phyloP scores from a whole-genome alignment of 2,329 filamentous ascomycete genomes.

The Cladophialophora psammophila region DNA sequence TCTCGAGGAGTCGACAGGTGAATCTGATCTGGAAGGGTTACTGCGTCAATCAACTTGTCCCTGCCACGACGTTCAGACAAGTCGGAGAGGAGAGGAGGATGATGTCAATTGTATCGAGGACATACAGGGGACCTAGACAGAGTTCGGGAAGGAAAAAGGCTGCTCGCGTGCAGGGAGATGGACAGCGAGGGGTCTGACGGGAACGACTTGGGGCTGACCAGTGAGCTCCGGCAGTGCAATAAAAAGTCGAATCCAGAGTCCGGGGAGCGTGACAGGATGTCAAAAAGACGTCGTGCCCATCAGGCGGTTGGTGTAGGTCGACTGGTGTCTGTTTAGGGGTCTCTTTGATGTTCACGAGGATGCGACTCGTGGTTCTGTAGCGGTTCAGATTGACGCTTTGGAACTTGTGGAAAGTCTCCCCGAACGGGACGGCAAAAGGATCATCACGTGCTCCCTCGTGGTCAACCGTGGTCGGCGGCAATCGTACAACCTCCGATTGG shows the following conservation, averaged over 20 bases:
- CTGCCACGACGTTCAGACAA: neutral
- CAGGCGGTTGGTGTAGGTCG: constrained; percentile 15
- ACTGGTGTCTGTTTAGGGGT: constrained; percentile 18
- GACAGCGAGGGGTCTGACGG: constrained; percentile 32
- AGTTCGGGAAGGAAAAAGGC: constrained; percentile 9
- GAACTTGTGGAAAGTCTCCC: constrained; percentile 5
- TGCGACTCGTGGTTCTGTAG: constrained; percentile 31
- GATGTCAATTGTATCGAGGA: constrained; percentile 12
- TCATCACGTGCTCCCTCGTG: constrained; percentile 7
- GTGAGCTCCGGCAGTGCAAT: constrained; percentile 20
- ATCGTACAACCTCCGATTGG: constrained; percentile 1
- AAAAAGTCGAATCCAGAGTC: constrained; percentile 2
- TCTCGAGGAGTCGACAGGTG: constrained; percentile 24
- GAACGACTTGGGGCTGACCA: constrained; percentile 23
- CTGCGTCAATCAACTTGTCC: constrained; percentile 21
- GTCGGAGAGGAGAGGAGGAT: neutral
- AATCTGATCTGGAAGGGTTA: constrained; percentile 10
- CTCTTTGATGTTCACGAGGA: constrained; percentile 25
- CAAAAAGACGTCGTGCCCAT: constrained; percentile 10
- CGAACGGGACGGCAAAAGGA: constrained; percentile 1
- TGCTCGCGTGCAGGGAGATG: constrained; percentile 36
- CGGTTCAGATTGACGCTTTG: constrained; percentile 32
- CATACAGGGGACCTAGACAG: constrained; percentile 23
- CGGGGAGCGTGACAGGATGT: constrained; percentile 19
- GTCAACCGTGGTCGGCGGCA: constrained; percentile 4